Base-by-base conservation (phyloP, 306 rosid genomes). In the Vigna hirtella region DNA sequence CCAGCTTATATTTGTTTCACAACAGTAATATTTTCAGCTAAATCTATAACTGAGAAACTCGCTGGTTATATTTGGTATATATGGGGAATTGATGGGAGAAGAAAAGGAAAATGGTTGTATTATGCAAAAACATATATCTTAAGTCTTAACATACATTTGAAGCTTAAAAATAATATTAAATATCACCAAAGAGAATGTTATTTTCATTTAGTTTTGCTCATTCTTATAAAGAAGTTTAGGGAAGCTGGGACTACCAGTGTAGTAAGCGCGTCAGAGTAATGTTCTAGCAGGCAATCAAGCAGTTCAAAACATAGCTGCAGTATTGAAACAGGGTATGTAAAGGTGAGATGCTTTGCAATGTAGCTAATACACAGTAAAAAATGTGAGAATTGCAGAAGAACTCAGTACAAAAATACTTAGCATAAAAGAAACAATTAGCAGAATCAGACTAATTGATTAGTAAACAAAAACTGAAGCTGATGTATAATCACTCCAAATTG, bases 301-400 rank as follows among this genome's bases (percentile, higher is more conserved):
- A 93, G 91, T 86, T 93, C 93, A 86, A 89, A 91, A 83, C 97
- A 89, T 69, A 95, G 96, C 99, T 95, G 96, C 90, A 88, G 89
- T 4, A 84, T 71, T 38, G 62, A 62, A 66, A 70, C 49, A 77
- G 81, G 75, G 48, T 36, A 77, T 63, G 73, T 18, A 77, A 74
- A 70, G 36, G 74, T 67, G 36, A 59, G 76, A 26, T 71, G 77
- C 43, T 40, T 43, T 43, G 66, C 20, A 75, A 67, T 77, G 62
- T 67, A 65, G 53, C 63, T 42, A 42, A 66, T 8, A 70, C 77
- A 22, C 38, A 69, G 48, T 76, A 53, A 50, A 51, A 48, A 78
- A 66, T 20, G n/a, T 32, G 47, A 69, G 66, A 28, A 70, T 32
- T 28, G 53, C 42, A 45, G 34, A 61, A 69, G 58, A 70, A 62